Base-by-base conservation (phyloP, 805 yeast species). In the Metschnikowia arizonensis region DNA sequence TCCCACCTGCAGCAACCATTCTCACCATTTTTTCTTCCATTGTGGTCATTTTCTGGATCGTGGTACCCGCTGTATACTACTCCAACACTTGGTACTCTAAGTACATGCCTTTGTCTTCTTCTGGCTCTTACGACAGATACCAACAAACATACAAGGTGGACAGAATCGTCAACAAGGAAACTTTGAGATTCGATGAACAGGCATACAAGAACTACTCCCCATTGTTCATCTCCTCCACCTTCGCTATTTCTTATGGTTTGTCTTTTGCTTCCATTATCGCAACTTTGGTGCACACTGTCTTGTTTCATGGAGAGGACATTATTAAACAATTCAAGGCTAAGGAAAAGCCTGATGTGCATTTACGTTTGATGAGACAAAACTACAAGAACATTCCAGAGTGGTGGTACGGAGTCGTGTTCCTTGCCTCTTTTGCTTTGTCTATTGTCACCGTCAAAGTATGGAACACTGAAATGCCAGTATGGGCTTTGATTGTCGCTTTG, bases 171-270 rank as follows among this genome's bases (percentile, higher is more conserved):
- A 64, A 74, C 51, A 52, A 53, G 24, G 42, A 47, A 25, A 66
- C 71, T 25, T 62, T 72, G 45, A 52, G 63, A 3, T 72, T 83
- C 48, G 69, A 76, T 56, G 60, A 65, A 44, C 60, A 60, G 7
- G 77, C 66, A 6, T 84, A 83, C 61, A 57, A 74, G 51, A 59
- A 61, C 5, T 83, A 84, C 63, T 82, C 88, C 1, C 87, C 88
- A 5, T 69, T 83, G 35, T 83, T 73, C 58, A 67, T 81, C 46
- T 69, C 85, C 6, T 73, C 81, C 12, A 74, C 83, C 3, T 78
- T 76, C 56, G 73, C 80, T 25, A 58, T 84, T n/a, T 69, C 81
- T 5, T 81, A 82, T 54, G 85, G 85, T 44, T 62, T 69, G 58
- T 54, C 70, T 67, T 62, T 74, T 64, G 89, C 87, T 1, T 75